Evolutionary conservation across 2,329 filamentous ascomycete genomes (phyloP).

Genomic region (Exophiala oligosperma): DNA sequence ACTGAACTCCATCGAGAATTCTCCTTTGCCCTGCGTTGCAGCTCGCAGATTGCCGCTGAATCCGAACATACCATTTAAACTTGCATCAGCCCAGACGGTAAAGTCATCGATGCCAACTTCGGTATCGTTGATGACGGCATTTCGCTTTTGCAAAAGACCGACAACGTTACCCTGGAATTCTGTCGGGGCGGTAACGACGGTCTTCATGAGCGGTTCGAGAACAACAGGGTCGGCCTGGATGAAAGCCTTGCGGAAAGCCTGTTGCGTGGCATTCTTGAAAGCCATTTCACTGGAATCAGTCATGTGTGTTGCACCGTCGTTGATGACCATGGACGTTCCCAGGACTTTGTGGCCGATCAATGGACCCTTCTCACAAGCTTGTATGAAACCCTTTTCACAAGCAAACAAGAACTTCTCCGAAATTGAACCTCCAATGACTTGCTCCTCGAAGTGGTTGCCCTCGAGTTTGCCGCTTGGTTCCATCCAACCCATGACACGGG

Average conservation of each 20-base stretch:
- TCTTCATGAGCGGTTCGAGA: slow-evolving; percentile 97
- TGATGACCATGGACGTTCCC: slow-evolving; percentile 85
- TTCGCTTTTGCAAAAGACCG: slow-evolving; percentile 93
- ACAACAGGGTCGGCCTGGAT: slow-evolving; percentile 76
- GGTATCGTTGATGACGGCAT: slow-evolving; percentile 90
- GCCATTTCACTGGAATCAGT: slow-evolving; percentile 97
- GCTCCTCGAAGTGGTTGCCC: slow-evolving; percentile 80
- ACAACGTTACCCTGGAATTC: slow-evolving; percentile 98
- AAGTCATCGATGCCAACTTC: slow-evolving; percentile 95
- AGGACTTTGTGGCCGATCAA: slow-evolving; percentile 91
- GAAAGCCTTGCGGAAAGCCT: slow-evolving; percentile 96
- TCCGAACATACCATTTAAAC: slow-evolving; percentile 95
- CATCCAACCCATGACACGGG: slow-evolving; percentile 86
- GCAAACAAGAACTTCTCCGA: slow-evolving; percentile 94
- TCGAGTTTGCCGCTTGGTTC: slow-evolving; percentile 76
- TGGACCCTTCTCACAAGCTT: slow-evolving; percentile 80
- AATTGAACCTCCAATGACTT: slow-evolving; percentile 85
- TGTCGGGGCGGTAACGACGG: slow-evolving; percentile 88
- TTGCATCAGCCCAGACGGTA: slow-evolving; percentile 87
- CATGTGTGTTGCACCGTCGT: slow-evolving; percentile 94
- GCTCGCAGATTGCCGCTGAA: slow-evolving; percentile 90
- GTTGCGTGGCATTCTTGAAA: slow-evolving; percentile 91
- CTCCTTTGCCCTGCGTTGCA: slow-evolving; percentile 95
- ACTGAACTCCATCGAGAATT: slow-evolving; percentile 98
- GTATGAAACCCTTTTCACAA: slow-evolving; percentile 91